Evolutionary conservation across 805 yeast genomes (phyloP).

Genomic region (Metschnikowia borealis): DNA sequence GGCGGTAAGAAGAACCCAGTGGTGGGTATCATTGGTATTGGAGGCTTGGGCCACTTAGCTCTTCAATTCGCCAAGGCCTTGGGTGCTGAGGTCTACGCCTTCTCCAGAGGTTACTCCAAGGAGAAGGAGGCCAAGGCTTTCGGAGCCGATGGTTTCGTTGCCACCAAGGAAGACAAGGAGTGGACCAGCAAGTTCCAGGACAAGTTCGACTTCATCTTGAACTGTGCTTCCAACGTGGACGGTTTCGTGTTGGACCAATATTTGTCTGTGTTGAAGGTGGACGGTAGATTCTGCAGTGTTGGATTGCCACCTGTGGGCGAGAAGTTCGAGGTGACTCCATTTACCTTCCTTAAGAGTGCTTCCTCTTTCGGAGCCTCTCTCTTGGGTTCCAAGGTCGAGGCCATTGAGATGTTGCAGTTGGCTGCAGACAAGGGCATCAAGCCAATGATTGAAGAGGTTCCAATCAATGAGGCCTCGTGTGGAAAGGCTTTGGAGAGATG

Average conservation of each 20-base stretch:
- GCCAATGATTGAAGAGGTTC: slow-evolving; percentile 62
- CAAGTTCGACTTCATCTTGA: slow-evolving; percentile 49
- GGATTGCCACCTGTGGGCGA: slow-evolving; percentile 57
- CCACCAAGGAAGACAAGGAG: slow-evolving; percentile 47
- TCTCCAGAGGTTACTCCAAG: slow-evolving; percentile 49
- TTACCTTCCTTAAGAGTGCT: slow-evolving; percentile 48
- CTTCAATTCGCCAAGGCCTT: slow-evolving; percentile 53
- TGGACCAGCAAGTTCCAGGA: slow-evolving; percentile 35
- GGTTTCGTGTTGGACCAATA: slow-evolving; percentile 48
- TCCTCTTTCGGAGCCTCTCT: slow-evolving; percentile 54
- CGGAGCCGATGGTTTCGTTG: slow-evolving; percentile 53
- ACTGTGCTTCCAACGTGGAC: slow-evolving; percentile 49
- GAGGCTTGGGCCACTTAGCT: slow-evolving; percentile 58
- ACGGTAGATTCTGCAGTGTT: slow-evolving; percentile 57
- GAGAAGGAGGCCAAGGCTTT: slow-evolving; percentile 45
- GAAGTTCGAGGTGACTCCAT: slow-evolving; percentile 44
- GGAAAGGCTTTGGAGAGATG: slow-evolving; percentile 53
- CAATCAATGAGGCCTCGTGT: slow-evolving; percentile 50
- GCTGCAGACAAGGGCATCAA: slow-evolving; percentile 56
- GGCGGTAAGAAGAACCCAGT: slow-evolving; percentile 19
- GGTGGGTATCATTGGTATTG: slow-evolving; percentile 59
- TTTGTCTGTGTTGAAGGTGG: slow-evolving; percentile 49
- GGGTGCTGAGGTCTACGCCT: slow-evolving; percentile 57
- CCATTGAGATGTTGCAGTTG: slow-evolving; percentile 59
- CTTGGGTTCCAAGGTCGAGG: slow-evolving; percentile 61